phyloP scores from a whole-genome alignment of 106 monocot species.

The Acanthochlamys bracteata region DNA sequence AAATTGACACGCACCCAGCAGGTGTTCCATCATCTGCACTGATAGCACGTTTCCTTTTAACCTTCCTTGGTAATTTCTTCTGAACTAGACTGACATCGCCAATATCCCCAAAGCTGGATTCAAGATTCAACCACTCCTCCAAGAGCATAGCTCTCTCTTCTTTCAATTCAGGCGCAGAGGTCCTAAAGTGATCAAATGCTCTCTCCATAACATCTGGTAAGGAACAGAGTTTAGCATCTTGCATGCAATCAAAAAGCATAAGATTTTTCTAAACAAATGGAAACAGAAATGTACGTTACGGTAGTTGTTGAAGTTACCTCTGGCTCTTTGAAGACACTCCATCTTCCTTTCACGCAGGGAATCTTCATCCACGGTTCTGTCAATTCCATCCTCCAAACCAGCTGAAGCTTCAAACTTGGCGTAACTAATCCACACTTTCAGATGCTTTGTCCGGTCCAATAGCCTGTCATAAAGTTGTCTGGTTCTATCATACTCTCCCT shows the following conservation, averaged over 20 bases:
- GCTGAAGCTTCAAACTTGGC: constrained; percentile 87
- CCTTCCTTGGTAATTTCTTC: constrained; percentile 86
- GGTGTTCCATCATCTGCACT: constrained; percentile 63
- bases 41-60: constrained; percentile 87
- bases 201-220: constrained; percentile 69
- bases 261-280: not conserved
- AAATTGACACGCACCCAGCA: constrained; percentile 42
- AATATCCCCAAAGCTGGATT: constrained; percentile 42
- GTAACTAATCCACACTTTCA: constrained; percentile 94
- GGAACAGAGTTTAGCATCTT: not conserved
- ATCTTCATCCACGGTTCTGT: not conserved
- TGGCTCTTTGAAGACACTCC: not conserved
- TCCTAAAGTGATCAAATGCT: constrained; percentile 86
- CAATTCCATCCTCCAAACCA: constrained; percentile 31
- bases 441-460: constrained; percentile 80
- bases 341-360: not conserved
- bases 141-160: constrained; percentile 95
- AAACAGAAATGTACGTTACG: not conserved
- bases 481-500: constrained; percentile 63
- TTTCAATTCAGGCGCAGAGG: constrained; percentile 73
- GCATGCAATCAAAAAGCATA: not conserved
- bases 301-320: not conserved
- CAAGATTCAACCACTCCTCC: constrained; percentile 87
- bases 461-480: constrained; percentile 78
- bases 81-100: constrained; percentile 69